phyloP scores from a whole-genome alignment of 2,329 filamentous ascomycete genomes.

The Didymosphaeria variabile region DNA sequence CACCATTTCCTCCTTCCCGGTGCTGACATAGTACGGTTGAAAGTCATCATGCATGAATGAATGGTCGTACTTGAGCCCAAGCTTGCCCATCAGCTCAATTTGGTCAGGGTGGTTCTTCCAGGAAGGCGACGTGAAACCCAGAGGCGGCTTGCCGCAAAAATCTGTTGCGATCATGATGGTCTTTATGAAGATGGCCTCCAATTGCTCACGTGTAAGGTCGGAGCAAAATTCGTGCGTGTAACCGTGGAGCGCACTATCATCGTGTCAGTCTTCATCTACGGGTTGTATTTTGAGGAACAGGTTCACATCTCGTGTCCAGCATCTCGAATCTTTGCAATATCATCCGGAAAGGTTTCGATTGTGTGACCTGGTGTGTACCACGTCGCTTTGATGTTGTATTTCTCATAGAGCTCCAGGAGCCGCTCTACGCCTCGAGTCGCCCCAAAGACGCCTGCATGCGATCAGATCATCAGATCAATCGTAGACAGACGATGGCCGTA shows the following conservation, averaged over 20 bases:
- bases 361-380: constrained; percentile 71
- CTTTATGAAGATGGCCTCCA: constrained; percentile 41
- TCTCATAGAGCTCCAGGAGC: constrained; percentile 74
- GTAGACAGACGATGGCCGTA: not conserved
- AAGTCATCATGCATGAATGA: constrained; percentile 56
- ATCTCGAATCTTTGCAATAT: constrained; percentile 66
- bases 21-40: constrained; percentile 42
- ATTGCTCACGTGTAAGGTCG: constrained; percentile 28
- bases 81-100: constrained; percentile 47
- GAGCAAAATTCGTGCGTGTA: constrained; percentile 22
- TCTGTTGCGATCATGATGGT: constrained; percentile 43
- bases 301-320: constrained; percentile 65
- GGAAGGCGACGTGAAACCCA: constrained; percentile 52
- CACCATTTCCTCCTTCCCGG: constrained; percentile 26
- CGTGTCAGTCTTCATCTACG: not conserved
- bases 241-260: constrained; percentile 62
- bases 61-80: constrained; percentile 54
- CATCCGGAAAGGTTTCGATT: constrained; percentile 72
- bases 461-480: not conserved
- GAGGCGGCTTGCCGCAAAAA: constrained; percentile 50
- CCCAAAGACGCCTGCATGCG: constrained; percentile 66
- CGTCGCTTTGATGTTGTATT: constrained; percentile 75
- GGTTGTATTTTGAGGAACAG: not conserved
- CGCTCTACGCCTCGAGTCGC: constrained; percentile 73
- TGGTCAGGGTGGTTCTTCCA: constrained; percentile 47